These are phyloP conservation scores for Fusarium nurragi DNA, from an alignment of 2,329 filamentous ascomycete species.

Conservation along the genomic window DNA sequence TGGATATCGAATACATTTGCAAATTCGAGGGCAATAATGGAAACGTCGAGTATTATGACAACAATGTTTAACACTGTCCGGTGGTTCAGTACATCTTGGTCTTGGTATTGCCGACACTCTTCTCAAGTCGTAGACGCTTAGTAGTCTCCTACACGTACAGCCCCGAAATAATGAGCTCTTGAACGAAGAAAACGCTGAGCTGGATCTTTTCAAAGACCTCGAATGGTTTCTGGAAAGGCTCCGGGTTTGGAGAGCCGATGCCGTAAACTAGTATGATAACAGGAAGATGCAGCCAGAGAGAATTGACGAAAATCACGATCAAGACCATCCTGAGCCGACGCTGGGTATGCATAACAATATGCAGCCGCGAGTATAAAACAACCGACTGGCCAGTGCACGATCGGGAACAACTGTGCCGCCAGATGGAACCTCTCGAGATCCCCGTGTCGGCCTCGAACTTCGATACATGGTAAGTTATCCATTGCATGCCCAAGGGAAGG, in stretches of 20 bases:
- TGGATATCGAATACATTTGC: constrained; percentile 50
- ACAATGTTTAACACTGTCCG: constrained; percentile 56
- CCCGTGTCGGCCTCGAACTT: not conserved
- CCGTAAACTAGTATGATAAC: constrained; percentile 66
- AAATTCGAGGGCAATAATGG: constrained; percentile 48
- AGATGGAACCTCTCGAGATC: not conserved
- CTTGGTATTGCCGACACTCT: constrained; percentile 34
- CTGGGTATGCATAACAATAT: constrained; percentile 64
- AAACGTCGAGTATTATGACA: constrained; percentile 53
- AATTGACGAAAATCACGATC: constrained; percentile 66
- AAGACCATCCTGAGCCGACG: constrained; percentile 60
- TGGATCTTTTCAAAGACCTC: constrained; percentile 63
- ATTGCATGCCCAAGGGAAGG: not conserved
- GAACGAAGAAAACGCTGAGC: constrained; percentile 63
- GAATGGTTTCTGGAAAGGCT: constrained; percentile 46
- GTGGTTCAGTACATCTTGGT: constrained; percentile 45
- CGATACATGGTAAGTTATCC: constrained; percentile 13
- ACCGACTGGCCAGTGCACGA: constrained; percentile 66
- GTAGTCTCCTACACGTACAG: constrained; percentile 64
- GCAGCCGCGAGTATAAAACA: constrained; percentile 70
- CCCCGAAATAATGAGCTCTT: constrained; percentile 63
- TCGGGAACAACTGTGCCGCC: not conserved
- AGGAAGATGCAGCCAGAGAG: constrained; percentile 61
- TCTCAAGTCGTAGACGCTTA: constrained; percentile 57
- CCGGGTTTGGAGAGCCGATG: constrained; percentile 49